phyloP scores from a whole-genome alignment of 2,329 filamentous ascomycete species.

The Cladophialophora carrionii region DNA sequence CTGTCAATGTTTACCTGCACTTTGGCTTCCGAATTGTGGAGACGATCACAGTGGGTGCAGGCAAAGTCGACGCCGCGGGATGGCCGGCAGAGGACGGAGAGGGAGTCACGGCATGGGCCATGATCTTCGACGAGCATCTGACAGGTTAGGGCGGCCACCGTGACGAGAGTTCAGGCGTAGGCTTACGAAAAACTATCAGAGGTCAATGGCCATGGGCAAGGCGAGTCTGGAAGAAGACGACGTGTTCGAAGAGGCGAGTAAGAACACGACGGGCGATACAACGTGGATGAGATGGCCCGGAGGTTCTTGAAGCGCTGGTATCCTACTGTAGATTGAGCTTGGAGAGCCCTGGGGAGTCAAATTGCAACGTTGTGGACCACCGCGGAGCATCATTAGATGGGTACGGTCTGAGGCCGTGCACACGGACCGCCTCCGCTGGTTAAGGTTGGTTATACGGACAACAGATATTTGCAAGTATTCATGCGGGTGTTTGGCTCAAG shows the following conservation, averaged over 20 bases:
- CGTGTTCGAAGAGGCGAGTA: neutral
- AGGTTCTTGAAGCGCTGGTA: neutral
- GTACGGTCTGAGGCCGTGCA: neutral
- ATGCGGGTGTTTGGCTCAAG: neutral
- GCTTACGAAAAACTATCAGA: neutral
- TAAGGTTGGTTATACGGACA: neutral
- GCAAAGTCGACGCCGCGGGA: constrained; percentile 26
- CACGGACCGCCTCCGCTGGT: neutral
- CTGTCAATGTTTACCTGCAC: constrained; percentile 32
- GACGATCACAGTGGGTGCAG: constrained; percentile 29
- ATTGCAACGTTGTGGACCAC: neutral
- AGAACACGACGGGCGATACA: neutral
- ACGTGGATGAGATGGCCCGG: neutral
- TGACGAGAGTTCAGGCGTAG: neutral
- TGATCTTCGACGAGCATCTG: constrained; percentile 30
- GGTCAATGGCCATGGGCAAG: neutral
- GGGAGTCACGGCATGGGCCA: constrained; percentile 32
- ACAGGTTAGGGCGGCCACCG: constrained; percentile 6
- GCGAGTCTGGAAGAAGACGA: constrained; percentile 4
- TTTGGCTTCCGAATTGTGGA: constrained; percentile 36
- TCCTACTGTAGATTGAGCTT: neutral
- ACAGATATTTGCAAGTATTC: neutral
- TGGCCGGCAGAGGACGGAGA: constrained; percentile 28
- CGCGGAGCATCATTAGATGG: neutral
- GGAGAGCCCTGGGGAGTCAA: neutral